Conservation (phyloP, 495 filamentous ascomycete genomes). For the Viridothelium virens region DNA sequence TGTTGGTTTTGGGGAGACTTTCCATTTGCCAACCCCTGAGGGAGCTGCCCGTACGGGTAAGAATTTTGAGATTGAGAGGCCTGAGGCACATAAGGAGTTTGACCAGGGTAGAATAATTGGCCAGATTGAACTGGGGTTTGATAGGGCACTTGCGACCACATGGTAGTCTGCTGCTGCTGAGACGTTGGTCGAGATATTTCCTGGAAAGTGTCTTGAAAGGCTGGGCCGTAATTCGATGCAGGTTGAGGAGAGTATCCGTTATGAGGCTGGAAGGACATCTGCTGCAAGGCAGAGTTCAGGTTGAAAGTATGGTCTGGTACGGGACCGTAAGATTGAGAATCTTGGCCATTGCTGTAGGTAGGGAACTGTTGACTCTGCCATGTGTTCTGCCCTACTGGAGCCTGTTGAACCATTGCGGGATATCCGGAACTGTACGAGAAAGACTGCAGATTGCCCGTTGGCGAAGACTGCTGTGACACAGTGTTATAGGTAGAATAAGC, state of each 20-base stretch:
- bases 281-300: not conserved
- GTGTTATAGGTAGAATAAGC: not conserved
- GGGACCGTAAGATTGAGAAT: not conserved
- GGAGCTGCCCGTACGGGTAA: constrained; percentile 72
- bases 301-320: not conserved
- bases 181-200: constrained; percentile 1
- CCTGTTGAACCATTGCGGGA: not conserved
- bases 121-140: not conserved
- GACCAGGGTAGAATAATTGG: constrained; percentile 26
- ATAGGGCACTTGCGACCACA: constrained; percentile 1
- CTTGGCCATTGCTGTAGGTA: not conserved
- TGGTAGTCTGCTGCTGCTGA: not conserved
- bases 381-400: not conserved
- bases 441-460: not conserved
- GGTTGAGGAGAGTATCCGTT: not conserved
- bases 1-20: constrained; percentile 56
- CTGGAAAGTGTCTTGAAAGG: not conserved
- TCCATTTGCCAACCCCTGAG: constrained; percentile 56
- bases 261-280: not conserved
- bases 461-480: not conserved
- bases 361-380: not conserved
- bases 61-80: constrained; percentile 41
- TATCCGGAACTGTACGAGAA: not conserved
- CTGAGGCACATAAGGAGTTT: constrained; percentile 30
- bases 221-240: not conserved